phyloP scores from a whole-genome alignment of 208 protist genomes.

The Naegleria lovaniensis region DNA sequence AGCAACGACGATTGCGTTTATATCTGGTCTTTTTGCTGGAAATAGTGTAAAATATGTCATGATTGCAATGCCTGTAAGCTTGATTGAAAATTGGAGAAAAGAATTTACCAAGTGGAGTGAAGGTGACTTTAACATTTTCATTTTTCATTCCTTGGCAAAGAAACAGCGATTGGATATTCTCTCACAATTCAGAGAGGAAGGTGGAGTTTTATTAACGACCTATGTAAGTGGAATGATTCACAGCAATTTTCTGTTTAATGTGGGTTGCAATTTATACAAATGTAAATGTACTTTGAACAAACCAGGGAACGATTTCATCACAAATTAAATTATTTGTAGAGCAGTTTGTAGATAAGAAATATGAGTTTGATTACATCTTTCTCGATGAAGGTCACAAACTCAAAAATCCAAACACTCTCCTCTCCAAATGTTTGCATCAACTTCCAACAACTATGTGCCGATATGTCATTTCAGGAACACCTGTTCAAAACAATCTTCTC shows the following conservation, averaged over 20 bases:
- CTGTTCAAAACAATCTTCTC: constrained; percentile 94
- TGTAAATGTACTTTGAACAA: too few species aligned
- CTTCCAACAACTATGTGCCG: constrained; percentile 56
- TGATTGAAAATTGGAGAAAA: constrained; percentile 24
- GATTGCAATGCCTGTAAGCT: constrained; percentile 4
- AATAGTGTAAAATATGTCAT: background rate
- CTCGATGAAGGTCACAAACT: constrained; percentile 73
- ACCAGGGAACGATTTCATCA: background rate
- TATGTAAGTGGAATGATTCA: background rate
- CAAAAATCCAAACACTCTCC: constrained; percentile 51
- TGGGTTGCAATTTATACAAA: too few species aligned
- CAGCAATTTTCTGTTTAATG: too few species aligned
- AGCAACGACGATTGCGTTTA: background rate
- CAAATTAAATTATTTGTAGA: constrained; percentile 2
- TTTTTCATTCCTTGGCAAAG: background rate
- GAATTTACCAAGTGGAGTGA: background rate
- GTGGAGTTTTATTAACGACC: constrained; percentile 12
- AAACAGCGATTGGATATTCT: background rate
- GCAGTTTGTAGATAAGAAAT: background rate
- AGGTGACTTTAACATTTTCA: background rate
- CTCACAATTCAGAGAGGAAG: background rate
- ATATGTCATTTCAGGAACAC: constrained; percentile 79
- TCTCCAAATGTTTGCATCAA: constrained; percentile 44
- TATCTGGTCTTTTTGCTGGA: background rate
- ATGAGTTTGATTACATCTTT: constrained; percentile 55